These are phyloP conservation scores for Hygrophorus pudorinus DNA, from an alignment of 768 basidiomycete genomes.

Conservation along the genomic window DNA sequence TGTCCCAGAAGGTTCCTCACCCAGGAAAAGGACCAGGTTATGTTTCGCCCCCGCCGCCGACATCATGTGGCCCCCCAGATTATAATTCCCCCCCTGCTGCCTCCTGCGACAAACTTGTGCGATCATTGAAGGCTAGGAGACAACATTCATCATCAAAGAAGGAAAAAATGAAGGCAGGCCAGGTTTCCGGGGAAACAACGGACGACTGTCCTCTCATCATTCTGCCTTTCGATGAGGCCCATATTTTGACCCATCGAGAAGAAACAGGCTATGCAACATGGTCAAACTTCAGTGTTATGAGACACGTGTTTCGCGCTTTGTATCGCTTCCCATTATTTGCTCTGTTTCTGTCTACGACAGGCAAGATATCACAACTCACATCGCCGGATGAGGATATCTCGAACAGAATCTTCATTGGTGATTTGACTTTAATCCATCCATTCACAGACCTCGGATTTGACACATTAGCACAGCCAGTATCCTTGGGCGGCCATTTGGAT, in stretches of 20 bases:
- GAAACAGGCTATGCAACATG: constrained; percentile 2
- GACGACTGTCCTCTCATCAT: constrained; percentile 7
- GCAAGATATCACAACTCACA: neutral
- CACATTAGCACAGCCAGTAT: neutral
- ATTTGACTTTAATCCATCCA: constrained; percentile 6
- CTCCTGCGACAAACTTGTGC: too few relatives aligned
- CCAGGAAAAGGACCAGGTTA: too few relatives aligned
- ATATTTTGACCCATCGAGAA: constrained; percentile 6
- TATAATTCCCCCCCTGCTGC: too few relatives aligned
- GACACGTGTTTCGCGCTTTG: neutral
- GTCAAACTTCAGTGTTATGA: constrained; percentile 4
- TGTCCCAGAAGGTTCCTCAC: too few relatives aligned
- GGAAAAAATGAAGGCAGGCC: too few relatives aligned
- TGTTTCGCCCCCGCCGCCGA: too few relatives aligned
- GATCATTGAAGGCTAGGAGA: neutral
- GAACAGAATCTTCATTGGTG: constrained; percentile 2
- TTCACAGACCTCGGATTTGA: constrained; percentile 17
- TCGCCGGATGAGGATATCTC: neutral
- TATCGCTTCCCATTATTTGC: constrained; percentile 1
- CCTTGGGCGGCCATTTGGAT: constrained; percentile 5
- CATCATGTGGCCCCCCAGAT: too few relatives aligned
- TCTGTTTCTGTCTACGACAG: constrained; percentile 4
- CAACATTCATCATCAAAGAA: too few relatives aligned
- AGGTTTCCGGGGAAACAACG: neutral
- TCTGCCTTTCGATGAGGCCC: constrained; percentile 17